Percentiles rank a stretch among this genome's conserved stretches.
Conservation (phyloP, 331 rosid species). For the Erythrophleum ivorense region DNA sequence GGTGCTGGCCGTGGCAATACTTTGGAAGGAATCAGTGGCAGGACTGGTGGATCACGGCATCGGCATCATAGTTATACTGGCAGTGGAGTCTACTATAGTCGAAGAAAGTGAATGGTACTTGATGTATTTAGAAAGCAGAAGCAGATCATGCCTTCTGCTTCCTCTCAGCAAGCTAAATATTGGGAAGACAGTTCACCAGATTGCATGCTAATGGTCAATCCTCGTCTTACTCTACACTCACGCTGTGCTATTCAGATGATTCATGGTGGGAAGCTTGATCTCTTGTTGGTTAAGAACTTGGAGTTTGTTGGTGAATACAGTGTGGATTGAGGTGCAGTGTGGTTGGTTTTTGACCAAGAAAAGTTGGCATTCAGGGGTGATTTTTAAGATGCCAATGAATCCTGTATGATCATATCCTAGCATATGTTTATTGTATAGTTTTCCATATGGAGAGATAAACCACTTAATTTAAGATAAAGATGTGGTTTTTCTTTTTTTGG, state of each 20-base stretch:
- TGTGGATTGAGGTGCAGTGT: slow-evolving; percentile 33
- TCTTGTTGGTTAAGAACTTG: slow-evolving; percentile 29
- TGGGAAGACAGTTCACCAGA: slow-evolving; percentile 29
- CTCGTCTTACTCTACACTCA: slow-evolving; percentile 18
- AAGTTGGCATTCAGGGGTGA: slow-evolving; percentile 28
- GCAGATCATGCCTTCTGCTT: slow-evolving; percentile 31
- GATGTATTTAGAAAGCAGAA: slow-evolving; percentile 32
- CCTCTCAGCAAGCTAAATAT: slow-evolving; percentile 34
- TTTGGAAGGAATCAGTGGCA: slow-evolving; percentile 70
- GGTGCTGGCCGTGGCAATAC: slow-evolving; percentile 62
- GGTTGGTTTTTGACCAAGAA: slow-evolving; percentile 33
- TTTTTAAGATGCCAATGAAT: slow-evolving; percentile 31
- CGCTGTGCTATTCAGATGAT: not conserved
- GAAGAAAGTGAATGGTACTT: slow-evolving; percentile 62
- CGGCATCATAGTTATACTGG: slow-evolving; percentile 74
- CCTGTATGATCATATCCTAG: slow-evolving; percentile 22
- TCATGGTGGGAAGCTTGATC: slow-evolving; percentile 9
- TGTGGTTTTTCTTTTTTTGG: not conserved
- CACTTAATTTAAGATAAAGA: slow-evolving; percentile 15
- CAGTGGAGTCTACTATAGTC: slow-evolving; percentile 67
- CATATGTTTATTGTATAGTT: slow-evolving; percentile 44
- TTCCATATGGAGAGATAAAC: slow-evolving; percentile 38
- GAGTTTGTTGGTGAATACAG: slow-evolving; percentile 32
- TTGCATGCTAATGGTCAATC: slow-evolving; percentile 12
- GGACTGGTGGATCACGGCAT: slow-evolving; percentile 74